phyloP scores from a whole-genome alignment of 2,329 filamentous ascomycete species.

The Fusarium sp. region DNA sequence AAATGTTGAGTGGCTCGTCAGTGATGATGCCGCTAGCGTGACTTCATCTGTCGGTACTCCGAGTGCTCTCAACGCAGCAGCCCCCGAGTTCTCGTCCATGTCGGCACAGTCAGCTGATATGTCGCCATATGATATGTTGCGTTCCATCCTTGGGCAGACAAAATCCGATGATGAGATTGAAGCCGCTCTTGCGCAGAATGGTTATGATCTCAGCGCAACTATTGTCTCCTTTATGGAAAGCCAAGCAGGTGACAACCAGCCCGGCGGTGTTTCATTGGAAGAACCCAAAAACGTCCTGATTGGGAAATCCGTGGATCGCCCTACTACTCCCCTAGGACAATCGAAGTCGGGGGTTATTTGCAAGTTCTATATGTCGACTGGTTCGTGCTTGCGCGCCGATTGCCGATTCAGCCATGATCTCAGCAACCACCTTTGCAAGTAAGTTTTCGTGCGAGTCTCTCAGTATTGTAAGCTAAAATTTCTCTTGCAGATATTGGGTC shows the following conservation, averaged over 20 bases:
- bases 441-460: constrained; percentile 56
- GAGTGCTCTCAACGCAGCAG: constrained; percentile 79
- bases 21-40: constrained; percentile 83
- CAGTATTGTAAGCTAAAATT: constrained; percentile 2
- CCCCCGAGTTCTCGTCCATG: constrained; percentile 77
- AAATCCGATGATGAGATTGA: constrained; percentile 95
- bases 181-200: constrained; percentile 85
- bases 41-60: constrained; percentile 77
- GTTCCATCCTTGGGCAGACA: constrained; percentile 90
- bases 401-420: constrained; percentile 97
- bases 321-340: constrained; percentile 79
- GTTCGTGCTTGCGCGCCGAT: constrained; percentile 94
- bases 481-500: constrained; percentile 81
- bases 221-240: constrained; percentile 86
- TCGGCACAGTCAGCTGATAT: constrained; percentile 81
- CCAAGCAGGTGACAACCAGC: constrained; percentile 56
- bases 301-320: constrained; percentile 89
- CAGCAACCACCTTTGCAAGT: constrained; percentile 98
- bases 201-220: constrained; percentile 92
- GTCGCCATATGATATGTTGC: constrained; percentile 97
- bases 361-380: constrained; percentile 95
- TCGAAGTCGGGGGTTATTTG: constrained; percentile 90
- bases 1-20: constrained; percentile 97
- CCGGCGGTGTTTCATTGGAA: constrained; percentile 51
- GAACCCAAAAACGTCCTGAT: constrained; percentile 79